phyloP scores from a whole-genome alignment of 441 rosid genomes.

The Populus hybrid region DNA sequence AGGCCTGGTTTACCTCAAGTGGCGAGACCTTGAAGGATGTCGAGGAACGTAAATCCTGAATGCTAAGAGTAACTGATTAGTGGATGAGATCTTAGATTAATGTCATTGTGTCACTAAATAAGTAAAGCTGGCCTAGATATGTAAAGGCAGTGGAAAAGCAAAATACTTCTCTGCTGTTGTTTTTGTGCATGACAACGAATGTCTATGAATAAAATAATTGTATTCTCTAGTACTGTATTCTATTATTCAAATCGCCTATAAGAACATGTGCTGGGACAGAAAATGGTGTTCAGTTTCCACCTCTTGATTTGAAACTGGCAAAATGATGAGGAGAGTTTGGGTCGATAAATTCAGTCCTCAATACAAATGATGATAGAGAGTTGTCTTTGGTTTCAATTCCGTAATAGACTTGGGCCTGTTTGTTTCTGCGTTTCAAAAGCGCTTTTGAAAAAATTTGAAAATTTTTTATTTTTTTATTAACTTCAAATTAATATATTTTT shows the following conservation, averaged over 20 bases:
- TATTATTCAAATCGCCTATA: background rate
- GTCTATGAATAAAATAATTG: background rate
- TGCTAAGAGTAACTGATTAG: background rate
- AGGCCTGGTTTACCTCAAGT: slow-evolving; percentile 63
- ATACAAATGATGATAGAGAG: background rate
- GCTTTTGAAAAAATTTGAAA: too few species aligned
- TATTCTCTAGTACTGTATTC: background rate
- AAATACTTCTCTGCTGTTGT: background rate
- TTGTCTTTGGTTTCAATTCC: background rate
- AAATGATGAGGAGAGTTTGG: background rate
- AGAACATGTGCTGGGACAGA: background rate
- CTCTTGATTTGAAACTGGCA: background rate
- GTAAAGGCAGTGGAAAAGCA: slow-evolving; percentile 1
- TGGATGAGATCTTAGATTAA: background rate
- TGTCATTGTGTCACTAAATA: background rate
- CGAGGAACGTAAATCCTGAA: slow-evolving; percentile 4
- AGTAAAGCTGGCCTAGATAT: background rate
- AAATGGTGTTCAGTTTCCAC: background rate
- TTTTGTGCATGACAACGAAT: background rate
- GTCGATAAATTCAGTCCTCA: background rate
- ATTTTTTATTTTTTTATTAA: too few species aligned
- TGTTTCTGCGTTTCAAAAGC: too few species aligned
- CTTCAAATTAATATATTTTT: too few species aligned
- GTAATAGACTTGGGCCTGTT: too few species aligned
- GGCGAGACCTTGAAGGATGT: slow-evolving; percentile 73